Evolutionary conservation across 805 yeast genomes (phyloP), one percentile per base, ranked within the genome.

Genomic region (Myxozyma lipomycoides): DNA sequence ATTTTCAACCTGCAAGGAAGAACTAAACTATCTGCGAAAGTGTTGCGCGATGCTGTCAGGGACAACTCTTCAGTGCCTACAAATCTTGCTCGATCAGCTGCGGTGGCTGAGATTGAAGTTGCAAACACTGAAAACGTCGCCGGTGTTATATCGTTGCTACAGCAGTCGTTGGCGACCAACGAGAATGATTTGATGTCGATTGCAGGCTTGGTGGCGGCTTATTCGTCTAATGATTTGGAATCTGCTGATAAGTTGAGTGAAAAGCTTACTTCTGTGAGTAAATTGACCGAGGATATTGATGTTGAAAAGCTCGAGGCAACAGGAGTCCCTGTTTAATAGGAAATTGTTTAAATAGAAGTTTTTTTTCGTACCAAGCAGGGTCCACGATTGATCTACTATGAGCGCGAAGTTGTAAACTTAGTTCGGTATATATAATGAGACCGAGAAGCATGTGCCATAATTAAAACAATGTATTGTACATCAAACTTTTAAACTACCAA

Each of bases 1-100:
- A 61, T 82, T 4, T 79, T 77, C 62, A 83, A 78, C 55, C 52
- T 64, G 10, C 64, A 73, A 40, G 74, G 76, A 39, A 68, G 76
- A 41, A 63, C 63, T 25, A 62, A 63, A 40, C 63, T 68, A 43
- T 70, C 69, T 22, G 46, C 55, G 1, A 62, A 61, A 1, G 60
- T 76, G 18, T 65, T 77, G 41, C 44, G 57, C 4, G 58, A 60
- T 21, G 62, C 74, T 18, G 32, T 28, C 12, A 7, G 12, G 32
- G 7, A 7, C 7, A 28, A 28, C 12, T 12, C 7, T 7, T 9
- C 7, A 7, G 32, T 28, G 32, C 32, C 32, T 9, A 12, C 12
- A 28, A 28, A 12, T 28, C 12, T 28, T 7, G 32, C 32, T 12
- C 32, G 32, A 12, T 28, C 32, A 12, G 32, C 32, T 7, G 32